Percentiles rank a stretch among this genome's conserved stretches.
phyloP scores from a whole-genome alignment of 768 basidiomycete species.

The Megacollybia marginata region DNA sequence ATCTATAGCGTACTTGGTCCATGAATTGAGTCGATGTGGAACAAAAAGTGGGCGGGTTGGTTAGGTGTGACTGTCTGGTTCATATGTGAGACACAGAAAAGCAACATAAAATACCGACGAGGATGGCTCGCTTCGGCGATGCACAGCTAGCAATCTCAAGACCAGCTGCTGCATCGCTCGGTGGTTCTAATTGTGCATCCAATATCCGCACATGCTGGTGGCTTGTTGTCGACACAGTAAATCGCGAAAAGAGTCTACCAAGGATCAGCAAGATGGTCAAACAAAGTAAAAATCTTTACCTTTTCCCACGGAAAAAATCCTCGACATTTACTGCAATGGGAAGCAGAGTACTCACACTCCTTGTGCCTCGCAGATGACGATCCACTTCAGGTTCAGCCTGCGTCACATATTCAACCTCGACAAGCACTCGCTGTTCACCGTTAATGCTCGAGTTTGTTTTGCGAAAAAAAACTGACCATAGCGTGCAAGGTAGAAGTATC shows the following conservation, averaged over 20 bases:
- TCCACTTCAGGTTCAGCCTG: constrained; percentile 38
- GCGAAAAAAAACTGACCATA: constrained; percentile 40
- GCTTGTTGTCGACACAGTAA: constrained; percentile 79
- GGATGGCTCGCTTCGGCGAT: constrained; percentile 35
- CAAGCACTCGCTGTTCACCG: constrained; percentile 51
- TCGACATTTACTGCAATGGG: constrained; percentile 92
- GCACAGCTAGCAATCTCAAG: constrained; percentile 46
- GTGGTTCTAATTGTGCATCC: constrained; percentile 46
- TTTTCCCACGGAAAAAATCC: constrained; percentile 87
- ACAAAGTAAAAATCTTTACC: constrained; percentile 38
- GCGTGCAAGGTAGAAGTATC: constrained; percentile 54
- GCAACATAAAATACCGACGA: constrained; percentile 28
- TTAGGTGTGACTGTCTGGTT: constrained; percentile 66
- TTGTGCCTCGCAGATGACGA: constrained; percentile 47
- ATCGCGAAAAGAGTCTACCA: constrained; percentile 79
- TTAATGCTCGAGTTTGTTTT: not conserved
- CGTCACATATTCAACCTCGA: constrained; percentile 66
- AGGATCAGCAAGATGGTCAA: not conserved
- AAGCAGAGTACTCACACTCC: constrained; percentile 57
- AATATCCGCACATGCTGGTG: constrained; percentile 74
- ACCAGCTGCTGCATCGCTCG: constrained; percentile 34
- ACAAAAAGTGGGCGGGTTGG: constrained; percentile 74
- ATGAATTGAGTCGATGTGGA: constrained; percentile 59
- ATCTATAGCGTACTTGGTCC: constrained; percentile 46
- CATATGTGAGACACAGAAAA: constrained; percentile 3